Base-by-base conservation (phyloP, 495 filamentous ascomycete species). In the Parathielavia appendiculata region DNA sequence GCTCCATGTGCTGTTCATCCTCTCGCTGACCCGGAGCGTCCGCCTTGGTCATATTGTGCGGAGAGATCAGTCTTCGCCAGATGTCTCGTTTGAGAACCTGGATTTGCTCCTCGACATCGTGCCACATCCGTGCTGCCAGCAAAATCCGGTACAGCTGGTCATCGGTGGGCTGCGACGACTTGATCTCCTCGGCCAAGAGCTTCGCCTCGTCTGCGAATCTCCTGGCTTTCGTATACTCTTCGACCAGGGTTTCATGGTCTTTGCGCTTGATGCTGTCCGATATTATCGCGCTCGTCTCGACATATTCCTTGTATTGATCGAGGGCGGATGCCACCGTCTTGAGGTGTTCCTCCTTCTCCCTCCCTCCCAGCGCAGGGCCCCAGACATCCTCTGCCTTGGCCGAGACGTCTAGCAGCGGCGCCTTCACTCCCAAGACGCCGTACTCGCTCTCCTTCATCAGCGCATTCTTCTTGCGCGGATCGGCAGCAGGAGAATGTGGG, bases 311-410 rank as follows among this genome's bases (percentile, higher is more conserved):
- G 65, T 90, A 84, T 59, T 79, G 83, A 62, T 96, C 90, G 54
- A 97, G 80, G 6, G 83, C 81, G 4, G 79, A 76, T 36, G 90
- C 75, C 8, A 95, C 80, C 0, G 83, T 79, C 71, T 90, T 91
- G 45, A 97, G 73, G 56, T 83, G 83, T 62, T 91, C 88, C 66
- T 97, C 95, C 64, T 90, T 86, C 57, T 97, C 92, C n/a, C 89
- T 81, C 1, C 93, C 92, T 32, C 90, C 90, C 50, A 98, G 75
- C 17, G 91, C 92, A 16, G 95, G 95, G 0, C 95, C 93, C 89
- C 93, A 98, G 5, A 97, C 84, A 60, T 98, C 95, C 68, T 98
- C 90, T 0, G 92, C 92, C 67, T 97, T 97, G 49, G 89, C 84
- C 22, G 90, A 90, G 2, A 91, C 89, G 64, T 97, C 93, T 11